A percentile compares a stretch with the other conserved stretches of the same genome.
These are phyloP conservation scores for Marasmius sp. DNA, from an alignment of 1,284 basidiomycete genomes.

Conservation along the genomic window DNA sequence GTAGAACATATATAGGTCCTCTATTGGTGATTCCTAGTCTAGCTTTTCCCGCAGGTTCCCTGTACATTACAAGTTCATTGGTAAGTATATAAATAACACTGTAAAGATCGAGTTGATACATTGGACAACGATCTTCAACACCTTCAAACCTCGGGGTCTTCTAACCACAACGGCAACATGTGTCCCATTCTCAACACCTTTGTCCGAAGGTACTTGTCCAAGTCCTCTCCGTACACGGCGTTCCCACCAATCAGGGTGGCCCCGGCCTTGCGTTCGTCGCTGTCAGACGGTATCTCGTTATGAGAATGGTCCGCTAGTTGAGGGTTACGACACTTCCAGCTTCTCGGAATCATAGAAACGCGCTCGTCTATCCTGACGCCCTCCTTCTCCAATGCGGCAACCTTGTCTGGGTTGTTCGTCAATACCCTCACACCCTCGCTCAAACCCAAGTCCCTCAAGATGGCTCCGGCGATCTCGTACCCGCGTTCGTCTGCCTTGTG, in stretches of 20 bases:
- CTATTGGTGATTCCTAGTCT: too few relatives aligned
- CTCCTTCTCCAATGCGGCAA: conserved; percentile 83
- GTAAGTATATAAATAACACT: not conserved
- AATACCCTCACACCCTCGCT: conserved; percentile 75
- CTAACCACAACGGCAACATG: conserved; percentile 69
- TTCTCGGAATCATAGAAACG: conserved; percentile 92
- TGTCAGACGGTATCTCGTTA: conserved; percentile 11
- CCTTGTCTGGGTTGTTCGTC: conserved; percentile 99
- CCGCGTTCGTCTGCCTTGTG: conserved; percentile 93
- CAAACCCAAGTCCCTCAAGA: conserved; percentile 86
- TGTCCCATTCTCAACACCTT: conserved; percentile 98
- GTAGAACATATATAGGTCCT: too few relatives aligned
- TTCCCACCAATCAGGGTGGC: conserved; percentile 86
- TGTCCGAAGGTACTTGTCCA: conserved; percentile 95
- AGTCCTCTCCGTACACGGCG: conserved; percentile 79
- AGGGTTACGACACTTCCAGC: conserved; percentile 67
- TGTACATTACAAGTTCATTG: not conserved
- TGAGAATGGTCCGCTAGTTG: conserved; percentile 26
- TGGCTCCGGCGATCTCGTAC: conserved; percentile 91
- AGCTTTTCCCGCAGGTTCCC: too few relatives aligned
- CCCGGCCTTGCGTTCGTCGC: conserved; percentile 53
- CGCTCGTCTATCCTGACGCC: conserved; percentile 83
- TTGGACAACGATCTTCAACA: not conserved
- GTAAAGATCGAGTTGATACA: not conserved
- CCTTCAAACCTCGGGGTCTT: conserved; percentile 20